Percentiles rank a stretch among this genome's conserved stretches.
These are phyloP conservation scores for Rhododendron henanense DNA, from an alignment of 148 eudicot species.

Conservation along the genomic window DNA sequence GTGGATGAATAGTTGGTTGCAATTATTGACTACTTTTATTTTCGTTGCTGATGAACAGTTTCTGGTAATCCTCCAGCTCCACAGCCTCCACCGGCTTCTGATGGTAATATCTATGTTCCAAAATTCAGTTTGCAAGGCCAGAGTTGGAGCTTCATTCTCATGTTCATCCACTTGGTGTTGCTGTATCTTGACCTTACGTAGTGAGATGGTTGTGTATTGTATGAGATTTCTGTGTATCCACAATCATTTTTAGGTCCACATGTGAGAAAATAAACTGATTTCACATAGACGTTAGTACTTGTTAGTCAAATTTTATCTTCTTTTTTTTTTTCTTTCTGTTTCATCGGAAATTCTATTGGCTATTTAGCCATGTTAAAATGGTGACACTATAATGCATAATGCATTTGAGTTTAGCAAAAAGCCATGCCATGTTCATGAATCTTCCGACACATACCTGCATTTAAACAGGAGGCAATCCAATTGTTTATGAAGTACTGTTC, in stretches of 20 bases:
- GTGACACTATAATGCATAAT: too few species aligned
- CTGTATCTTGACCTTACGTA: slow-evolving; percentile 14
- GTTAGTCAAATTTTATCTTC: neutral
- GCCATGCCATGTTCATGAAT: too few species aligned
- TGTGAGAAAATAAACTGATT: neutral
- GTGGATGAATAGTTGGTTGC: neutral
- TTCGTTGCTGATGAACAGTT: slow-evolving; percentile 8
- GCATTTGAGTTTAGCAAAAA: too few species aligned
- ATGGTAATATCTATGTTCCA: neutral
- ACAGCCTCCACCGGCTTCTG: neutral
- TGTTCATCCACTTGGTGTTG: slow-evolving; percentile 31
- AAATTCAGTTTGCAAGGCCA: slow-evolving; percentile 13
- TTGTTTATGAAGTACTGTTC: neutral
- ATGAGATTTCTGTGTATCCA: neutral
- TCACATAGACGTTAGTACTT: neutral
- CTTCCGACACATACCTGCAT: too few species aligned
- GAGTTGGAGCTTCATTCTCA: slow-evolving; percentile 30
- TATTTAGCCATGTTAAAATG: too few species aligned
- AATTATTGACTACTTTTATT: neutral
- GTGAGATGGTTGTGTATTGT: slow-evolving; percentile 6
- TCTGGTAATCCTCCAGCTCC: neutral
- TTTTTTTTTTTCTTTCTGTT: too few species aligned
- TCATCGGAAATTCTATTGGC: neutral
- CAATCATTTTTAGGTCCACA: neutral
- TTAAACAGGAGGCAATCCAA: neutral